A percentile compares a stretch with the other conserved stretches of the same genome.
These are phyloP conservation scores for Populus davidiana DNA, from an alignment of 345 rosid species.

Conservation along the genomic window DNA sequence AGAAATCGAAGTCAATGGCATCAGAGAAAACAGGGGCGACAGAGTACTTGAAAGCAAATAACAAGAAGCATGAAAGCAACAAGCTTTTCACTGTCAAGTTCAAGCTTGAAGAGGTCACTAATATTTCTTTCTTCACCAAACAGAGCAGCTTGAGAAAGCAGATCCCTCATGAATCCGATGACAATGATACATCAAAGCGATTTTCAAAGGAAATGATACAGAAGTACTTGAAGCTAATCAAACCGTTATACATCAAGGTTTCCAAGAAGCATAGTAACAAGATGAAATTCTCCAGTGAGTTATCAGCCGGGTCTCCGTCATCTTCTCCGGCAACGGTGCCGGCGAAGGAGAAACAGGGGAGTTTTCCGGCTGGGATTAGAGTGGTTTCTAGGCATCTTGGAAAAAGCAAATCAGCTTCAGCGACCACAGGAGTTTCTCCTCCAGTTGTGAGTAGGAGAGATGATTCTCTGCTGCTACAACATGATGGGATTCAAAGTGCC, in stretches of 20 bases:
- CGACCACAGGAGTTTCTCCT: background rate
- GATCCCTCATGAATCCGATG: background rate
- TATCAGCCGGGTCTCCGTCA: conserved; percentile 32
- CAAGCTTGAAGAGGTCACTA: conserved; percentile 35
- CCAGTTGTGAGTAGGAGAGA: conserved; percentile 12
- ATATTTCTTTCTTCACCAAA: conserved; percentile 28
- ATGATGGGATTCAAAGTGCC: conserved; percentile 33
- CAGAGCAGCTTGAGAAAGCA: conserved; percentile 35
- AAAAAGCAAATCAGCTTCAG: conserved; percentile 31
- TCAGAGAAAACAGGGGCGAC: conserved; percentile 9
- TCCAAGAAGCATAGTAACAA: conserved; percentile 39
- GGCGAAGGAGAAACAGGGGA: conserved; percentile 19
- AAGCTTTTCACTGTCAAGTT: conserved; percentile 42
- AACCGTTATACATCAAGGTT: conserved; percentile 24
- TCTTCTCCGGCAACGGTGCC: conserved; percentile 39
- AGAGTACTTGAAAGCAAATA: conserved; percentile 14
- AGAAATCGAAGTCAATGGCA: conserved; percentile 48
- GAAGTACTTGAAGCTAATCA: conserved; percentile 32
- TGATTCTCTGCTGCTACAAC: conserved; percentile 23
- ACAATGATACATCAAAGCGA: conserved; percentile 17
- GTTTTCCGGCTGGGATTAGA: conserved; percentile 24
- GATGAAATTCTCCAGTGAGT: conserved; percentile 24
- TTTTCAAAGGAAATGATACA: conserved; percentile 20
- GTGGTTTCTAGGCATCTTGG: conserved; percentile 26
- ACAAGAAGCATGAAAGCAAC: conserved; percentile 21